phyloP scores from a whole-genome alignment of 352 stramenopile species.

The Globisporangium canariense region DNA sequence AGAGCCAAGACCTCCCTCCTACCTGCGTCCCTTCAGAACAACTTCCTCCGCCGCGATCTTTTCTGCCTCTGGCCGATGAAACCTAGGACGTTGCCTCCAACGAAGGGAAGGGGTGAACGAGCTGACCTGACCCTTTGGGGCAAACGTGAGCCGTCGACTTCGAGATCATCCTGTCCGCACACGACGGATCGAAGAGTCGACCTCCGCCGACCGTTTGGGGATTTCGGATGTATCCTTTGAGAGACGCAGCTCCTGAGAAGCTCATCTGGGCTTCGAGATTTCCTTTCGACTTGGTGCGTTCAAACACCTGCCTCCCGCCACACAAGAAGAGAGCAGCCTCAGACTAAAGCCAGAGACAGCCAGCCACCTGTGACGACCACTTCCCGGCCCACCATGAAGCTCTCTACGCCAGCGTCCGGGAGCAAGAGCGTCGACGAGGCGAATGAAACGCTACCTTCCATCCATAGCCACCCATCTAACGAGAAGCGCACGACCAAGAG shows the following conservation, averaged over 20 bases:
- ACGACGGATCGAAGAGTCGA: not conserved
- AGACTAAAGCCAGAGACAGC: no score
- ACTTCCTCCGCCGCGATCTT: not conserved
- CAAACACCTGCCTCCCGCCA: not conserved
- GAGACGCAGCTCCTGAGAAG: no score
- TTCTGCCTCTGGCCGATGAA: no score
- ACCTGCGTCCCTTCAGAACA: no score
- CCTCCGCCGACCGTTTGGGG: not conserved
- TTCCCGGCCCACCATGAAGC: not conserved
- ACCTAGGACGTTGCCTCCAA: no score
- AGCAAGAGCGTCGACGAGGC: not conserved
- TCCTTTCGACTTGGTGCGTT: not conserved
- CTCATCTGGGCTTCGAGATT: not conserved
- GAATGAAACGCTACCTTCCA: not conserved
- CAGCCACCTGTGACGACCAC: not conserved
- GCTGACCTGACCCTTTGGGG: not conserved
- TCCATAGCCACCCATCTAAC: slow-evolving; percentile 20
- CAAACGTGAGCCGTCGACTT: not conserved
- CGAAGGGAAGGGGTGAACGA: no score
- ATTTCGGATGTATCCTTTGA: no score
- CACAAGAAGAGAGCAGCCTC: not conserved
- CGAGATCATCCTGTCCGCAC: not conserved
- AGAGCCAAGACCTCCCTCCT: no score
- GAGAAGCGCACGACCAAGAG: slow-evolving; percentile 27
- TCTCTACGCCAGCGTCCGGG: not conserved